phyloP scores from a whole-genome alignment of 2,329 filamentous ascomycete genomes.

The Tympanopsis confertula region DNA sequence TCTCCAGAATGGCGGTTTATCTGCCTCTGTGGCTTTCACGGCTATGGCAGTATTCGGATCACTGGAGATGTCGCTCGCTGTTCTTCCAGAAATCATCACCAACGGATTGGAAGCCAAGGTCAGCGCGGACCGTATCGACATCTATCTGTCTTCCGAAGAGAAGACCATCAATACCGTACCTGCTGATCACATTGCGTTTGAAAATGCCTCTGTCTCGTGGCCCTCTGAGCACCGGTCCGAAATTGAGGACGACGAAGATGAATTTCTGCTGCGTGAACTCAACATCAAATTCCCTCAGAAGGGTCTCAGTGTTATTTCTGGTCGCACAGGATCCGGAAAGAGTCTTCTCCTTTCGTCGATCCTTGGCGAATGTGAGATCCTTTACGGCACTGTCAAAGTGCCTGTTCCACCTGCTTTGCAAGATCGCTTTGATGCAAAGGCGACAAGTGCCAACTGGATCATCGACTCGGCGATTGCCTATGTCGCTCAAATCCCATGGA shows the following conservation, averaged over 20 bases:
- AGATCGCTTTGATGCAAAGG: constrained; percentile 7
- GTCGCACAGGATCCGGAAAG: not conserved
- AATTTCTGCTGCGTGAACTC: not conserved
- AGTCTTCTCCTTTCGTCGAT: not conserved
- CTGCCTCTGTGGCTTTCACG: not conserved
- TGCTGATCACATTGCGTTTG: not conserved
- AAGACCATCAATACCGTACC: not conserved
- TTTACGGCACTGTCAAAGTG: constrained; percentile 5
- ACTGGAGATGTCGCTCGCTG: not conserved
- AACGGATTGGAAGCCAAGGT: not conserved
- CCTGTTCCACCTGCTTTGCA: constrained; percentile 11
- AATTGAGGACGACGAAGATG: not conserved
- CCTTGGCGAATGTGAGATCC: not conserved
- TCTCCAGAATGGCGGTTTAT: not conserved
- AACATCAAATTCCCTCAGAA: not conserved
- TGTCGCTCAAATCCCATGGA: constrained; percentile 33
- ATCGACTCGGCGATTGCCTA: constrained; percentile 26
- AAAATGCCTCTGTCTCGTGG: not conserved
- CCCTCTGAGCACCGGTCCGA: too few relatives aligned
- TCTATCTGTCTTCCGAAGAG: not conserved
- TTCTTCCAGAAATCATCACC: not conserved
- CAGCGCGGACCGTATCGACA: not conserved
- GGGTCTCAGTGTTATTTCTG: not conserved
- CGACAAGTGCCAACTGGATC: constrained; percentile 13
- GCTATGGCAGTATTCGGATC: not conserved